Evolutionary conservation across 345 rosid genomes (phyloP), one percentile per base, ranked within the genome.

Genomic region (Gynandropsis gynandra): DNA sequence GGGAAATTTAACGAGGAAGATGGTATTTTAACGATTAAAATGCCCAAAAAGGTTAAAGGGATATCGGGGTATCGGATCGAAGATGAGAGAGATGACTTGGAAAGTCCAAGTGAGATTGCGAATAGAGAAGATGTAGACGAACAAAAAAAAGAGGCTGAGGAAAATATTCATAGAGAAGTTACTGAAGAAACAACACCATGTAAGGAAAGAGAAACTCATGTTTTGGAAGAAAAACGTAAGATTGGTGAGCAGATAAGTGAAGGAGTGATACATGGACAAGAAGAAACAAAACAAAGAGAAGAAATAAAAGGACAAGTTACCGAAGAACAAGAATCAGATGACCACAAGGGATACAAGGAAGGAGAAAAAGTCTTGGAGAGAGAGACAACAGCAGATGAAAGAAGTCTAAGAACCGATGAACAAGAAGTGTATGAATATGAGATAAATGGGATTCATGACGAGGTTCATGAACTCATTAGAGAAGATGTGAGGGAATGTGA

Each of bases 41-140:
- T 90, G 82, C 94, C 90, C 1, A 90, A 90, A 59, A 70, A 18
- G 31, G 73, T 65, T 43, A 70, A 62, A 33, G 98, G 95, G 21
- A 61, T 80, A n/a, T 58, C 29, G 11, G 83, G 87, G 11, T 19
- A 58, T 16, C 58, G 24, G 43, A 68, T 90, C 42, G 85, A 80
- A 61, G 92, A 84, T 67, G 61, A 61, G 45, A 33, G 41, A 21
- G 32, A 20, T 8, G 65, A 50, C 1, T 42, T 7, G 17, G 51
- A 54, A 48, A 56, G 55, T 56, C 35, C 35, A 13, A 58, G 54
- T 50, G 59, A 37, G 51, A 44, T 19, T 36, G 66, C 48, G 14
- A 13, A 39, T 1, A 49, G 16, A 48, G 47, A 1, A 14, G 47
- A 42, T n/a, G 16, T 10, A 14, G 20, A 50, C 17, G 34, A 50